A percentile compares a stretch with the other conserved stretches of the same genome.
phyloP scores from a whole-genome alignment of 768 basidiomycete species.

The Plicaturopsis crispa region DNA sequence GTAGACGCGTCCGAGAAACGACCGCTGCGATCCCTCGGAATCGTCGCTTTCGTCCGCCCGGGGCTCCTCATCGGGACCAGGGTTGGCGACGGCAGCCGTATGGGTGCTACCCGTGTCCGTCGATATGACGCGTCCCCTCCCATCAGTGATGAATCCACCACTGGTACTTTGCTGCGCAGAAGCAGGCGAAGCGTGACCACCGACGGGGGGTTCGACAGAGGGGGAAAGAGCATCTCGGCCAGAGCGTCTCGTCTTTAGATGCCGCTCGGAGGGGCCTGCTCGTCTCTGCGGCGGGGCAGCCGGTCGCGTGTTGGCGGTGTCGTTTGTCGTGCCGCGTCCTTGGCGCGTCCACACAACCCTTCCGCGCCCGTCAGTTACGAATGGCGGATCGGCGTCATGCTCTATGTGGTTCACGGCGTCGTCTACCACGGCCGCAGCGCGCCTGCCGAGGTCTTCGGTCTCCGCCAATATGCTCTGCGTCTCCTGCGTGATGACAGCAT shows the following conservation, averaged over 20 bases:
- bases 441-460: no score
- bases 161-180: no score
- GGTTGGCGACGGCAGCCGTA: neutral
- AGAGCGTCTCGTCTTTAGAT: neutral
- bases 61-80: neutral
- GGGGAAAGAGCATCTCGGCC: neutral
- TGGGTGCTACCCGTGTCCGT: neutral
- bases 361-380: slow-evolving; percentile 59
- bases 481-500: no score
- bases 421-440: no score
- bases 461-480: no score
- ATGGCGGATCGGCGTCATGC: slow-evolving; percentile 37
- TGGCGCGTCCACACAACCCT: slow-evolving; percentile 32
- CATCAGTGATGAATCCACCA: neutral
- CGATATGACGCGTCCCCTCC: neutral
- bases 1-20: neutral
- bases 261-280: neutral
- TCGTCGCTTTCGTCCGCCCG: neutral
- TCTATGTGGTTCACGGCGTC: slow-evolving; percentile 9
- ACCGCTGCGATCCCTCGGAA: neutral
- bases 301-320: neutral
- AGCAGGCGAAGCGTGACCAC: no score
- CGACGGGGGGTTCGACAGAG: no score
- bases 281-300: neutral
- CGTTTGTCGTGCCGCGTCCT: neutral